Evolutionary conservation across 2,329 filamentous ascomycete species (phyloP).

Genomic region (Trichoderma pleuroti): DNA sequence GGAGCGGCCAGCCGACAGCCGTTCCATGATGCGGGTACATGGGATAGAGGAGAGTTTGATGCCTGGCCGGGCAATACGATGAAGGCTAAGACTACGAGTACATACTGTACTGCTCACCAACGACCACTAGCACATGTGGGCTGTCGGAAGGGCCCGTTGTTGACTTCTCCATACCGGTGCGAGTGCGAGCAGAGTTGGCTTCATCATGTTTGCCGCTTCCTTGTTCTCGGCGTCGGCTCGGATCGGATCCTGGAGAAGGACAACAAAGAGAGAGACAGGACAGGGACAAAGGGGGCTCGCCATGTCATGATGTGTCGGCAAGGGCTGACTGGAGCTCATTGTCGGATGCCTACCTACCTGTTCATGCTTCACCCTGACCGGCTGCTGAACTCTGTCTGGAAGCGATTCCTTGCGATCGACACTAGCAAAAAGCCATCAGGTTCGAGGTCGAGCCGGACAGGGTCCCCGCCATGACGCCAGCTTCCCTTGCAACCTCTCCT

Average conservation of each 20-base stretch:
- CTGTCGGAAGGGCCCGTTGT: not conserved
- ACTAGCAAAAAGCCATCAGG: conserved; percentile 4
- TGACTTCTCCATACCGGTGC: not conserved
- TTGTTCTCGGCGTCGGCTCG: not conserved
- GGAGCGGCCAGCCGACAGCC: conserved; percentile 9
- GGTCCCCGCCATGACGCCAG: conserved; percentile 15
- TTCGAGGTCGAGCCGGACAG: not conserved
- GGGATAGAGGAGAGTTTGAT: not conserved
- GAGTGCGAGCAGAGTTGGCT: not conserved
- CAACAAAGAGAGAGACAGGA: not conserved
- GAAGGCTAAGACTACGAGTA: not conserved
- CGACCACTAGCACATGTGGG: not conserved
- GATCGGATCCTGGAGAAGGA: not conserved
- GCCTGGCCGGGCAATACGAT: conserved; percentile 3
- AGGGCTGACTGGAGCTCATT: not conserved
- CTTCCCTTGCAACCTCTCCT: not conserved
- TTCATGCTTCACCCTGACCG: not conserved
- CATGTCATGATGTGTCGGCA: not conserved
- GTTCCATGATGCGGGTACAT: not conserved
- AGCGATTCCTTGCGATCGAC: not conserved
- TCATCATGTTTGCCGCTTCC: not conserved
- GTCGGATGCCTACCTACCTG: not conserved
- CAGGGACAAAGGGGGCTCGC: not conserved
- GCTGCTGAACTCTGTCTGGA: not conserved
- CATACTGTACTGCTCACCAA: not conserved